Evolutionary conservation across 305 asterid genomes (phyloP).

Genomic region (Fraxinus baroniana): DNA sequence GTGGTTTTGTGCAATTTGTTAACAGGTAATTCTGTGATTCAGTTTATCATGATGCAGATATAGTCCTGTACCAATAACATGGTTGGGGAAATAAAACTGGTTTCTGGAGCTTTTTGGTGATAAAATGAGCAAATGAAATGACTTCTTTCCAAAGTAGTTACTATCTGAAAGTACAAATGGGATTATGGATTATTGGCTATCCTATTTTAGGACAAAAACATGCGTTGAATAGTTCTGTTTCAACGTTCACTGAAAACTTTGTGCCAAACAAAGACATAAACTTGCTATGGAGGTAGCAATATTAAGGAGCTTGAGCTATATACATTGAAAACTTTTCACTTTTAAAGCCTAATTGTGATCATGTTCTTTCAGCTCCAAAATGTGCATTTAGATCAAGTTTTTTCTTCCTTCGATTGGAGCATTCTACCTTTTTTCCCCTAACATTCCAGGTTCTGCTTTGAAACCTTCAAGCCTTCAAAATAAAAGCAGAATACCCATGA

Average conservation of each 20-base stretch:
- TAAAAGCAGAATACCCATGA: neutral
- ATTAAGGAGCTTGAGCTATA: neutral
- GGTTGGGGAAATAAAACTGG: neutral
- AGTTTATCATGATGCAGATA: neutral
- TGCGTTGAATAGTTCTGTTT: neutral
- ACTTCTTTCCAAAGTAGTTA: neutral
- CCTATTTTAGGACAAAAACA: neutral
- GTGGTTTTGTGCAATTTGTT: constrained; percentile 90
- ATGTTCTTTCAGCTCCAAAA: neutral
- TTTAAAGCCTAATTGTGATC: neutral
- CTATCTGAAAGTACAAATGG: neutral
- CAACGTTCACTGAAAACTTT: neutral
- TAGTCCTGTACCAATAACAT: neutral
- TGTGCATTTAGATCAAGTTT: neutral
- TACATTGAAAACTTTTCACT: neutral
- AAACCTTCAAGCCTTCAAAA: neutral
- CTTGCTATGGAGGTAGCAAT: neutral
- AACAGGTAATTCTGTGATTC: constrained; percentile 53
- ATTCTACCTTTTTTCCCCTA: neutral
- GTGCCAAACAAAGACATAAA: neutral
- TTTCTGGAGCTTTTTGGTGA: neutral
- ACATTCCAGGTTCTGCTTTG: neutral
- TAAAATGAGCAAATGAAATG: neutral
- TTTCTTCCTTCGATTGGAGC: neutral
- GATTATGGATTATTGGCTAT: neutral